These are phyloP conservation scores for Penstemon barbatus DNA, from an alignment of 257 asterid genomes.

Conservation along the genomic window DNA sequence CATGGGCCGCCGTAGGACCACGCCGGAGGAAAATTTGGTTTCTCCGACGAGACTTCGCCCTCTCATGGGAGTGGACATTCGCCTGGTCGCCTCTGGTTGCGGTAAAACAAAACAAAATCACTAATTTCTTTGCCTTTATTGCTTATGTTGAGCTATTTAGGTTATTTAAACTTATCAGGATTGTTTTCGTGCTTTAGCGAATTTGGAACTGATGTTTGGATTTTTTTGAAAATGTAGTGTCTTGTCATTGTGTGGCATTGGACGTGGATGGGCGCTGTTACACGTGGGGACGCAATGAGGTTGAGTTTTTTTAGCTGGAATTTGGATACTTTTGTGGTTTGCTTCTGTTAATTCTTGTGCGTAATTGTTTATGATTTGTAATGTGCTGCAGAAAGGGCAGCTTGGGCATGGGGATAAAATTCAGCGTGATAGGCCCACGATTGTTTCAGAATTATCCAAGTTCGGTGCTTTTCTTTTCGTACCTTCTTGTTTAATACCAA, in stretches of 20 bases:
- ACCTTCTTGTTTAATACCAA: constrained; percentile 1
- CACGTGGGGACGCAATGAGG: constrained; percentile 99
- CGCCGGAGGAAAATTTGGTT: constrained; percentile 66
- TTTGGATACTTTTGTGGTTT: background rate
- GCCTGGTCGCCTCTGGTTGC: constrained; percentile 84
- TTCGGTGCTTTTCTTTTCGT: constrained; percentile 33
- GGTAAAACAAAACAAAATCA: constrained; percentile 39
- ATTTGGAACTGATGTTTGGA: constrained; percentile 19
- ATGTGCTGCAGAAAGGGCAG: constrained; percentile 76
- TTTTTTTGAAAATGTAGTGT: constrained; percentile 49
- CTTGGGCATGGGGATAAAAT: constrained; percentile 95
- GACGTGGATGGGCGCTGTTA: constrained; percentile 93
- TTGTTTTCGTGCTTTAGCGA: constrained; percentile 3
- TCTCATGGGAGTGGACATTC: constrained; percentile 73
- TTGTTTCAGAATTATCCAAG: constrained; percentile 81
- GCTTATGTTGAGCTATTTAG: background rate
- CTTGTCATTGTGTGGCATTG: constrained; percentile 94
- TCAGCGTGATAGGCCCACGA: constrained; percentile 83
- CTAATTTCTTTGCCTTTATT: background rate
- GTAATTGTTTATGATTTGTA: constrained; percentile 11
- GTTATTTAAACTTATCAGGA: constrained; percentile 8
- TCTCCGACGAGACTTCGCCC: constrained; percentile 90
- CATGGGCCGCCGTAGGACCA: constrained; percentile 75
- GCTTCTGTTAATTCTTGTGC: constrained; percentile 17
- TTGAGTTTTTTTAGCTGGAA: background rate